Evolutionary conservation across 1,139 yeast genomes (phyloP).

Genomic region (Zygoascus sp.): DNA sequence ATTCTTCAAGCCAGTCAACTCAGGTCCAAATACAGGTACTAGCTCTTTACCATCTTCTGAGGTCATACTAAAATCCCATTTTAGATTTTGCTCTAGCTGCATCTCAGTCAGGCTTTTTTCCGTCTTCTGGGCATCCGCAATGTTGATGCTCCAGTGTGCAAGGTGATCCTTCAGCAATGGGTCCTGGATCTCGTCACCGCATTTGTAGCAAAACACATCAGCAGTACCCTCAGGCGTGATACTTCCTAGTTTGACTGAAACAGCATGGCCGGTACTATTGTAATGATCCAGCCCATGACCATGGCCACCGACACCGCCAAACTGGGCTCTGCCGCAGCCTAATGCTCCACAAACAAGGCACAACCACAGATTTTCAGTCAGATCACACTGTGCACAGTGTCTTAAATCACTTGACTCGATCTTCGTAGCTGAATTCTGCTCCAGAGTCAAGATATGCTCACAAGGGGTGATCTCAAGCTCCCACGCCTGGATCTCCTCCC

Average conservation of each 20-base stretch:
- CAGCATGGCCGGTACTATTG: constrained; percentile 54
- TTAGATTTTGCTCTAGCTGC: constrained; percentile 86
- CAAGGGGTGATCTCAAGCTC: constrained; percentile 82
- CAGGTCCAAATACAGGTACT: constrained; percentile 61
- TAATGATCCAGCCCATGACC: constrained; percentile 83
- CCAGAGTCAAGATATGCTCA: constrained; percentile 58
- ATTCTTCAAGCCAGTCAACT: constrained; percentile 76
- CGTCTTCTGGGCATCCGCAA: constrained; percentile 54
- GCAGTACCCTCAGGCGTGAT: constrained; percentile 59
- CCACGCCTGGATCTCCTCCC: constrained; percentile 85
- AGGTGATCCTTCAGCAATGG: constrained; percentile 53
- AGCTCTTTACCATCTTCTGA: constrained; percentile 65
- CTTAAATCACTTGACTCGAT: constrained; percentile 21
- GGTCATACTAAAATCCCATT: constrained; percentile 87
- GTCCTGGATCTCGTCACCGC: constrained; percentile 85
- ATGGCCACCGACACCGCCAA: constrained; percentile 88
- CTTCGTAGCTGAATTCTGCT: constrained; percentile 34
- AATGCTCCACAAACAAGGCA: constrained; percentile 83
- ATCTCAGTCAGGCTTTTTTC: constrained; percentile 85
- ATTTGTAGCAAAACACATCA: constrained; percentile 82
- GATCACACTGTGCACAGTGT: constrained; percentile 62
- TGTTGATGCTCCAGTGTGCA: constrained; percentile 63
- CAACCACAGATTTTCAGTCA: constrained; percentile 80
- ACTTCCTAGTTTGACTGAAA: constrained; percentile 89
- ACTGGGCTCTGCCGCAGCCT: constrained; percentile 93